These are phyloP conservation scores for Botrytis deweyae DNA, from an alignment of 2,329 filamentous ascomycete genomes.

Conservation along the genomic window DNA sequence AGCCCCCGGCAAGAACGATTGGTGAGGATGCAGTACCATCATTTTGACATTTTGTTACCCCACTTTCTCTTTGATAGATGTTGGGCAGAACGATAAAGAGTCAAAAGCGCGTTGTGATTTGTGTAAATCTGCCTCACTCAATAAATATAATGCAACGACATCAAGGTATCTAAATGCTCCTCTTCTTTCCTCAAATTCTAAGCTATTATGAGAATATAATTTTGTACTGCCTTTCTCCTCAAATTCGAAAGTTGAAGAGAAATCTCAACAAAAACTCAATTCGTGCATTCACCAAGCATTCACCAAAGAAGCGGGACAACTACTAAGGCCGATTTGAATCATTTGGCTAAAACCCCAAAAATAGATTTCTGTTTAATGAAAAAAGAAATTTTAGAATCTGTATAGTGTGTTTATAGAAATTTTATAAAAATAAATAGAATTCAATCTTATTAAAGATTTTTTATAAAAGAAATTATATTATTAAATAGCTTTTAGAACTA, in stretches of 20 bases:
- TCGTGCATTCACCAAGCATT: background rate
- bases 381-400: too few relatives aligned
- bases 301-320: background rate
- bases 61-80: background rate
- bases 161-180: background rate
- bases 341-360: too few relatives aligned
- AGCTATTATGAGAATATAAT: background rate
- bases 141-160: background rate
- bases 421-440: too few relatives aligned
- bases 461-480: too few relatives aligned
- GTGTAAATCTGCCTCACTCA: background rate
- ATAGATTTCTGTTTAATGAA: too few relatives aligned
- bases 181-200: background rate
- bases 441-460: too few relatives aligned
- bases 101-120: background rate
- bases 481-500: too few relatives aligned
- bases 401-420: too few relatives aligned
- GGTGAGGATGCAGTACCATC: background rate
- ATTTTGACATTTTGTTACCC: constrained; percentile 1
- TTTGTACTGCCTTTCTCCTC: background rate
- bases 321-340: too few relatives aligned
- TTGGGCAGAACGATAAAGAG: background rate
- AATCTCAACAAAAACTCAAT: background rate
- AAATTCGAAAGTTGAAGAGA: background rate
- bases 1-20: background rate